Evolutionary conservation across 176 grass and related monocot genomes (phyloP), one percentile per base, ranked within the genome.

Genomic region (Leersia perrieri): DNA sequence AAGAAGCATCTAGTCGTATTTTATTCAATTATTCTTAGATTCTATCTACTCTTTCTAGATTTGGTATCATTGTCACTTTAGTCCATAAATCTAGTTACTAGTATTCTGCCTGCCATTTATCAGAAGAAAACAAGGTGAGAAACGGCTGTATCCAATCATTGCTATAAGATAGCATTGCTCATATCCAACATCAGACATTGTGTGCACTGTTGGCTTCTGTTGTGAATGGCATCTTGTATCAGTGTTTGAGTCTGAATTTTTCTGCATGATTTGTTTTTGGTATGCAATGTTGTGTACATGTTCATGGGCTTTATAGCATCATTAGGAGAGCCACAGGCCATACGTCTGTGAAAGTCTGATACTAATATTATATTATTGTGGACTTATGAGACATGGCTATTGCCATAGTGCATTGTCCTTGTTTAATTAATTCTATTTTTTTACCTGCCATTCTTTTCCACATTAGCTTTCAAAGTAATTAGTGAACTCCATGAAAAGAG

Each of bases 31-130:
- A 75, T 84, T 80, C 15, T 3, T 63, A 41, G 51, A 51, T 42
- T 84, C 76, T 42, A 63, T 14, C 55, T 38, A 10, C 16, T 20
- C 30, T 68, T 49, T 75, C 76, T 32, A 40, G 3, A 79, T 79
- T 39, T 62, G 49, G 14, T 27, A 9, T 82, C n/a, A n/a, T 18
- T 69, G 20, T 15, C 42, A 35, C 70, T 76, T 31, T 70, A 71
- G 53, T 57, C 14, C 33, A 30, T 53, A 63, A 70, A 64, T 63
- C 51, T 78, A 75, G 39, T 33, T 68, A n/a, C n/a, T n/a, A 53
- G 66, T 39, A 42, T 75, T 1, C 38, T 49, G 12, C 3, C 20
- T 70, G 66, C 27, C 1, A 29, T 81, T 76, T 73, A 74, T 40
- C 23, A 3, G 55, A 44, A 67, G 11, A 42, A 66, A 72, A 34